Conservation (phyloP, 2,329 filamentous ascomycete species). For the Cladosporium sp. region DNA sequence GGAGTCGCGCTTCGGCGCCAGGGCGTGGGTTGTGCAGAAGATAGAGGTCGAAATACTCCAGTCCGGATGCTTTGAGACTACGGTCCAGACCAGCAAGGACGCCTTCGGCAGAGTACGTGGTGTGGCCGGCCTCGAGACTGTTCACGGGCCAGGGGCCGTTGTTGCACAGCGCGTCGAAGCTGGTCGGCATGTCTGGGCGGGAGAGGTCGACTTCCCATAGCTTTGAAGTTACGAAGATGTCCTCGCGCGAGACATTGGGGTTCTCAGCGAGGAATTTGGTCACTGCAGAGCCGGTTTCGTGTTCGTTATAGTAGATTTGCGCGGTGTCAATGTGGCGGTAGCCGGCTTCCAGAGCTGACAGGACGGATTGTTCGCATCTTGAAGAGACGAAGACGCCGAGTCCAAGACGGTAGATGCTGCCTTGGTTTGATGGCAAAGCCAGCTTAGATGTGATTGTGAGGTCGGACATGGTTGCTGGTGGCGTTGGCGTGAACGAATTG, state of each 20-base stretch:
- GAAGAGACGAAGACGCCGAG: conserved; percentile 65
- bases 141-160: conserved; percentile 32
- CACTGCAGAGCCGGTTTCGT: conserved; percentile 16
- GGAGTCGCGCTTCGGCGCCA: conserved; percentile 61
- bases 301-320: conserved; percentile 64
- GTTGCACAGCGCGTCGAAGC: conserved; percentile 17
- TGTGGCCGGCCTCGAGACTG: conserved; percentile 31
- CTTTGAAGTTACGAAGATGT: conserved; percentile 56
- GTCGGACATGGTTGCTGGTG: too few species aligned
- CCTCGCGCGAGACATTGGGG: conserved; percentile 66
- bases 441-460: conserved; percentile 41
- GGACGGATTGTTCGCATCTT: conserved; percentile 45
- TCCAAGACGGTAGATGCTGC: conserved; percentile 59
- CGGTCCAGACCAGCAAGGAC: conserved; percentile 61
- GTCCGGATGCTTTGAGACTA: conserved; percentile 67
- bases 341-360: conserved; percentile 43
- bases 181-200: conserved; percentile 16
- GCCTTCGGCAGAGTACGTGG: conserved; percentile 34
- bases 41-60: conserved; percentile 78
- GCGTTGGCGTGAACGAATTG: too few species aligned
- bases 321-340: conserved; percentile 63
- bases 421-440: conserved; percentile 44
- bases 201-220: conserved; percentile 36
- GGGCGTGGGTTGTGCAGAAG: conserved; percentile 76
- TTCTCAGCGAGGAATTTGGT: conserved; percentile 52